Evolutionary conservation across 768 basidiomycete genomes (phyloP).

Genomic region (Suillus alpinus): DNA sequence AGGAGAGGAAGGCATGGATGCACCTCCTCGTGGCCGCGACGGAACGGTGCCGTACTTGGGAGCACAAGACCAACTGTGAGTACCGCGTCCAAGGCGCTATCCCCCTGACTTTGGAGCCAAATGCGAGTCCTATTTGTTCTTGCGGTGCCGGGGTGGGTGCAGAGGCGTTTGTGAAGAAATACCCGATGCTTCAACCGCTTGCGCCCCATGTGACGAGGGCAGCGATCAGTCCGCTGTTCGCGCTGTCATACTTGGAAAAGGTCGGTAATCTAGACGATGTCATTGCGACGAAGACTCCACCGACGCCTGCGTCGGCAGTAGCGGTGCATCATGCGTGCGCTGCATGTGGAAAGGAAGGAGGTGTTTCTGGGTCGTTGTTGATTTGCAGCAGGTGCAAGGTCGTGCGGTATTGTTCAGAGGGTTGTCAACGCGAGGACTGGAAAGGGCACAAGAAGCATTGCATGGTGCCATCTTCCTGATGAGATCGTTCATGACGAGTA

Average conservation of each 20-base stretch:
- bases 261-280: constrained; percentile 17
- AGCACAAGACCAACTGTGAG: constrained; percentile 45
- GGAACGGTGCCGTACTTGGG: constrained; percentile 56
- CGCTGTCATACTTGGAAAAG: constrained; percentile 46
- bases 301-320: neutral
- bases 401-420: constrained; percentile 40
- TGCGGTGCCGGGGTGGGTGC: constrained; percentile 53
- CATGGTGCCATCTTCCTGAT: no score
- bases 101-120: constrained; percentile 40
- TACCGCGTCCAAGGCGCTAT: constrained; percentile 36
- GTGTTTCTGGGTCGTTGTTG: constrained; percentile 18
- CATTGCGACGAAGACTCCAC: neutral
- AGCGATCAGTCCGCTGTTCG: constrained; percentile 54
- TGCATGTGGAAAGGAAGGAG: constrained; percentile 20
- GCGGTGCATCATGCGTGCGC: constrained; percentile 9
- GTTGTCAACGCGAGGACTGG: constrained; percentile 48
- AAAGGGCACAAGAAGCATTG: constrained; percentile 42
- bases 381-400: constrained; percentile 38
- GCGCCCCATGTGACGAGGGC: constrained; percentile 45
- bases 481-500: no score
- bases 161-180: constrained; percentile 34
- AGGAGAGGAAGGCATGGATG: constrained; percentile 46
- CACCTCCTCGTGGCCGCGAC: constrained; percentile 47
- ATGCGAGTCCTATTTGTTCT: constrained; percentile 44
- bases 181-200: constrained; percentile 31